Base-by-base conservation (phyloP, 2,329 filamentous ascomycete genomes). In the Alternaria gaisen region DNA sequence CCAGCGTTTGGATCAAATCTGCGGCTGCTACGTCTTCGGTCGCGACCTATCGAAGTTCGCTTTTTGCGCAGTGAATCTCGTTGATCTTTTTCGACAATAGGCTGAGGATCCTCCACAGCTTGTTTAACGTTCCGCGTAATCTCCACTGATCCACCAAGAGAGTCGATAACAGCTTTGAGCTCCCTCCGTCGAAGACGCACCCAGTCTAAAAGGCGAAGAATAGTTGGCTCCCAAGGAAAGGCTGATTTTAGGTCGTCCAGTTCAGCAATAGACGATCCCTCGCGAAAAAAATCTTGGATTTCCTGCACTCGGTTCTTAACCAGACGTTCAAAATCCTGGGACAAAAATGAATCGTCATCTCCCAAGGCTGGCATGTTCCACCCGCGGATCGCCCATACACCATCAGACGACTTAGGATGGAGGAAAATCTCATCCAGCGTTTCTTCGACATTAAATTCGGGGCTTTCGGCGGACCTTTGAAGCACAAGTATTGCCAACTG, bases 181-280 rank as follows among this genome's bases (percentile, higher is more conserved):
- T 87, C 83, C 6, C 72, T 67, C 32, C 78, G 75, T 20, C 84
- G 80, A 8, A 69, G 64, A 56, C 80, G 79, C 20, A 81, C 77
- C 84, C 86, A 88, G 18, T 78, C 67, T 1, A 83, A 73, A 6
- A 83, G 71, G 9, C 79, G 72, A 1, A 81, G 64, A 6, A 84
- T 70, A 53, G 87, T 85, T 3, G 74, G 67, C 0, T 78, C 66
- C 85, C 86, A 88, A 3, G 81, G 78, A 68, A 83, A 89, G 2
- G 69, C 63, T 2, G 73, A 69, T 36, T 80, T 36, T 7, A 36
- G 1, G 1, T 36, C 32, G 12, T 36, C 32, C 32, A 36, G 14
- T 14, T 36, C 32, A 16, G 14, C 32, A 36, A 7, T 16, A 14
- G 32, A 14, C 32, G 32, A 14, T 16, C 32, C 32, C 12, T 4